These are phyloP conservation scores for Wickerhamomyces subpelliculosus DNA, from an alignment of 805 yeast genomes.

Conservation along the genomic window DNA sequence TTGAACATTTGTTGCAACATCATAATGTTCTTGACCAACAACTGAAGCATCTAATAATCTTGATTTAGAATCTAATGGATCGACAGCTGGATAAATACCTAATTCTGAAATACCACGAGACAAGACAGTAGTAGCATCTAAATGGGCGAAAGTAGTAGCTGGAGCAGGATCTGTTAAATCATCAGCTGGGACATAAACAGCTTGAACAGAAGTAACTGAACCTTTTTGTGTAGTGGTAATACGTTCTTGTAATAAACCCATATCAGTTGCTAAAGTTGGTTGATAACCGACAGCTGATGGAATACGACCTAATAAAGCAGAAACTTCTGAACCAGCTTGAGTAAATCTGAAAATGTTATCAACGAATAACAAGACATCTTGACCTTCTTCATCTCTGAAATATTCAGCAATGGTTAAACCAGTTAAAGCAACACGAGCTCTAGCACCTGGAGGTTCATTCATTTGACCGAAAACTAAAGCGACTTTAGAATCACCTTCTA, in stretches of 20 bases:
- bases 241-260: constrained; percentile 99
- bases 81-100: constrained; percentile 99
- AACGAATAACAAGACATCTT: constrained; percentile 98
- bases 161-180: constrained; percentile 99
- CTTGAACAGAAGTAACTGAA: constrained; percentile 99
- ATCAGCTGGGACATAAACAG: constrained; percentile 99
- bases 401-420: constrained; percentile 99
- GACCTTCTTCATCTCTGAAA: constrained; percentile 99
- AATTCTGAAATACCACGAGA: constrained; percentile 99
- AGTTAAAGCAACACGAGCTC: constrained; percentile 99
- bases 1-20: constrained; percentile 90
- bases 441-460: constrained; percentile 99
- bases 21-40: constrained; percentile 98
- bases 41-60: constrained; percentile 96
- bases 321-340: constrained; percentile 99
- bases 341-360: constrained; percentile 99
- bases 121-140: constrained; percentile 99
- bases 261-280: constrained; percentile 99
- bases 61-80: constrained; percentile 98
- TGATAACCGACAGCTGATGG: constrained; percentile 99
- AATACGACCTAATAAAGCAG: constrained; percentile 99
- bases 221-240: constrained; percentile 99
- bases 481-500: constrained; percentile 99
- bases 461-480: constrained; percentile 99
- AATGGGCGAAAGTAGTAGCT: constrained; percentile 99